Percentiles rank a stretch among this genome's conserved stretches.
phyloP scores from a whole-genome alignment of 441 rosid species.

The Bocquillonia castaneifolia region DNA sequence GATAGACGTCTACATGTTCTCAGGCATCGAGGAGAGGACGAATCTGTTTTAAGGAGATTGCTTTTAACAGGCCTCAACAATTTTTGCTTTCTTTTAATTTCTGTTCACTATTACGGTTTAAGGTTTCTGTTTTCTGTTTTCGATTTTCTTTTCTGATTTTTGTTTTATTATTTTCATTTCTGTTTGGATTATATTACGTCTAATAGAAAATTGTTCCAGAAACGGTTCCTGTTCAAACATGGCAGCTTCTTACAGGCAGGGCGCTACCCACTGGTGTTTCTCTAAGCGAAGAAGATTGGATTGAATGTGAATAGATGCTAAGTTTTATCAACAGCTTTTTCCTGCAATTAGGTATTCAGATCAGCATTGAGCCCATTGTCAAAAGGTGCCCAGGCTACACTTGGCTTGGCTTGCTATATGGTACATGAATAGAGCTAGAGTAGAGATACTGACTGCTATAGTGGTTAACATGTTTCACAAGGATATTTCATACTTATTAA shows the following conservation, averaged over 20 bases:
- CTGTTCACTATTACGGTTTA: no score
- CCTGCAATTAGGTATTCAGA: constrained; percentile 47
- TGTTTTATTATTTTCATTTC: no score
- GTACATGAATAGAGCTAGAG: constrained; percentile 88
- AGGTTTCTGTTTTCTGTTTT: no score
- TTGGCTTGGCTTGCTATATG: constrained; percentile 78
- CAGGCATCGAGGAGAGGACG: no score
- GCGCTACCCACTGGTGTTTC: constrained; percentile 59
- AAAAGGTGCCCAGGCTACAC: constrained; percentile 48
- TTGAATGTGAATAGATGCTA: constrained; percentile 86
- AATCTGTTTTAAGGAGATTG: no score
- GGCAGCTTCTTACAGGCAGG: constrained; percentile 92
- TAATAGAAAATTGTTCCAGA: no score
- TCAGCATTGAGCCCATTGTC: constrained; percentile 78
- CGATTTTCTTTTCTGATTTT: no score
- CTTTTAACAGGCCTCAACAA: no score
- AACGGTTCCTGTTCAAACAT: constrained; percentile 83
- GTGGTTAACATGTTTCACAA: constrained; percentile 88
- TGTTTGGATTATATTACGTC: no score
- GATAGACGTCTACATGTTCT: no score
- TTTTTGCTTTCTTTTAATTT: no score
- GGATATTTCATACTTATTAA: constrained; percentile 74
- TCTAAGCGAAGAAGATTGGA: constrained; percentile 97
- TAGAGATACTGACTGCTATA: constrained; percentile 73
- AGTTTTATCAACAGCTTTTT: constrained; percentile 46